Percentiles rank a stretch among this genome's conserved stretches.
Evolutionary conservation across 306 rosid species (phyloP).

Genomic region (Sphenostylis stenocarpa): DNA sequence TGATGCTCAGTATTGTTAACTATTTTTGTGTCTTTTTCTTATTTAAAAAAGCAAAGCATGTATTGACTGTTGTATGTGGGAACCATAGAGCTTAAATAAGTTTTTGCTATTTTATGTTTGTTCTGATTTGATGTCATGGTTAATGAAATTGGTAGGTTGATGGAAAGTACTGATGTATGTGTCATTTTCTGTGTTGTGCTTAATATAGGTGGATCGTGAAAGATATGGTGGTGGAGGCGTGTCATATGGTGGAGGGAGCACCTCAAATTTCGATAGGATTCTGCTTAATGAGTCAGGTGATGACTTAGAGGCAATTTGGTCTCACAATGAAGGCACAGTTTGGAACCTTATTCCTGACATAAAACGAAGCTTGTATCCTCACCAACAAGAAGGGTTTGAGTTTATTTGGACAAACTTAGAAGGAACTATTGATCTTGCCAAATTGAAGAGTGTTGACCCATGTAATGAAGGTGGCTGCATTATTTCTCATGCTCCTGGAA

Average conservation of each 20-base stretch:
- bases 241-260: neutral
- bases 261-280: neutral
- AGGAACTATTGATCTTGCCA: constrained; percentile 26
- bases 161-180: neutral
- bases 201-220: constrained; percentile 14
- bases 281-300: neutral
- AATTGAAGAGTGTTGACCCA: constrained; percentile 23
- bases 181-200: neutral
- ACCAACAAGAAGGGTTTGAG: constrained; percentile 51
- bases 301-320: neutral
- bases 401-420: constrained; percentile 44
- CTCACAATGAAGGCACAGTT: constrained; percentile 31
- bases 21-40: neutral
- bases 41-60: neutral
- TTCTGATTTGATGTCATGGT: neutral
- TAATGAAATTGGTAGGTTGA: neutral
- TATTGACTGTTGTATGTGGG: neutral
- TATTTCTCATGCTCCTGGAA: constrained; percentile 51
- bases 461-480: constrained; percentile 38
- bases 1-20: neutral
- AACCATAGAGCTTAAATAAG: neutral
- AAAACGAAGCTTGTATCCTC: constrained; percentile 35
- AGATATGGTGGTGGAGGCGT: constrained; percentile 1
- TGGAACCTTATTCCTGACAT: constrained; percentile 45
- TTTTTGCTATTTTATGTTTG: neutral